Evolutionary conservation across 345 rosid genomes (phyloP).

Genomic region (Moricandia moricandioides): DNA sequence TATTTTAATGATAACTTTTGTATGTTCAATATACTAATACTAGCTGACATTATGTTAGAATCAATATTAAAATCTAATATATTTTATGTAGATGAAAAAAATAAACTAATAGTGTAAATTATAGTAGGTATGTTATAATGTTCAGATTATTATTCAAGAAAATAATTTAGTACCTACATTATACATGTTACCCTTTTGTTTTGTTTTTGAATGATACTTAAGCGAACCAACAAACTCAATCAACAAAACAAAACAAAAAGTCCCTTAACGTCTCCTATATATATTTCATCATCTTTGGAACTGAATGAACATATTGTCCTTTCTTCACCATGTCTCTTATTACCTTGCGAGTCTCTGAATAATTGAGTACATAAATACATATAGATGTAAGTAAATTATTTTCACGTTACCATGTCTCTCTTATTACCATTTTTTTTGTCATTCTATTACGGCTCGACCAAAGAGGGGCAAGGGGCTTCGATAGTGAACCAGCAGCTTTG

Average conservation of each 20-base stretch:
- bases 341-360: constrained; percentile 59
- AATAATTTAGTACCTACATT: neutral
- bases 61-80: neutral
- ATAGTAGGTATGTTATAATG: neutral
- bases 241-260: neutral
- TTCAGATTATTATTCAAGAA: neutral
- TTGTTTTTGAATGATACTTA: neutral
- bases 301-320: constrained; percentile 61
- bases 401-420: neutral
- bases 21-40: neutral
- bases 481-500: constrained; percentile 30
- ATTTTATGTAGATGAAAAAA: neutral
- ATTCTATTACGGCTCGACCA: neutral
- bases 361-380: neutral
- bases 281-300: constrained; percentile 47
- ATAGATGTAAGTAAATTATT: neutral
- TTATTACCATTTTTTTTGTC: neutral
- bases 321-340: constrained; percentile 66
- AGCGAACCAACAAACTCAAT: constrained; percentile 23
- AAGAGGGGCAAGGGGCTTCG: neutral
- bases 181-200: neutral
- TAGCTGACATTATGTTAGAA: neutral
- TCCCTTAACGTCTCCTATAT: constrained; percentile 43
- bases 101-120: neutral
- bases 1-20: neutral